Evolutionary conservation across 306 rosid genomes (phyloP).

Genomic region (Cucumis sativus): Cucumber_9930_V3 NC_026661.2:1571001-1571500

Average conservation of each 20-base stretch:
- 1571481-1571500: not conserved
- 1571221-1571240: not conserved
- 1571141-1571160: too few species aligned
- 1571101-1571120: not conserved
- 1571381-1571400: slow-evolving; percentile 10
- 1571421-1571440: slow-evolving; percentile 25
- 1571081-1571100: not conserved
- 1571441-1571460: slow-evolving; percentile 27
- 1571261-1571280: not conserved
- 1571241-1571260: not conserved
- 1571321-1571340: not conserved
- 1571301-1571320: not conserved
- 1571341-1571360: not conserved
- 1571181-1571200: not conserved
- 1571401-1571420: slow-evolving; percentile 22
- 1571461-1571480: slow-evolving; percentile 26
- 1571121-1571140: too few species aligned
- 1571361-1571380: not conserved
- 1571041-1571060: not conserved
- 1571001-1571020: not conserved
- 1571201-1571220: too few species aligned
- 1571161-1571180: not conserved
- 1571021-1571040: not conserved
- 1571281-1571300: not conserved
- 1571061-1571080: not conserved